These are phyloP conservation scores for Gryganskiella cystojenkinii DNA, from an alignment of 192 early-diverging fungal species.

Conservation along the genomic window DNA sequence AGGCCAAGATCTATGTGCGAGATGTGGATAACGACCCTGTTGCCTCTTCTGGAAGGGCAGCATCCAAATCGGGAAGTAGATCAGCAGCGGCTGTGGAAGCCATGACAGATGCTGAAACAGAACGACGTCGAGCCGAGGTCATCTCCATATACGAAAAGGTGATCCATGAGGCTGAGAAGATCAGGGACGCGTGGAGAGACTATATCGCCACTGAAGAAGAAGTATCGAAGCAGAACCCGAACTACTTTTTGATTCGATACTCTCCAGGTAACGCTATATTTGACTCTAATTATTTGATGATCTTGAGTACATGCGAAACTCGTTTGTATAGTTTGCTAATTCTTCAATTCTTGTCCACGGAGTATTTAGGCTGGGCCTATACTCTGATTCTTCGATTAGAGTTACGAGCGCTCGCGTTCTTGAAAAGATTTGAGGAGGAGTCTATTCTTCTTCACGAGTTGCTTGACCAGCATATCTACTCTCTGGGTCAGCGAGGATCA, in stretches of 20 bases:
- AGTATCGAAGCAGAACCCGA: slow-evolving; percentile 22
- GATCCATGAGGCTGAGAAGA: slow-evolving; percentile 35
- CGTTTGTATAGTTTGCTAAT: too few species aligned
- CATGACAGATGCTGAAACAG: slow-evolving; percentile 21
- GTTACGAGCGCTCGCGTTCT: slow-evolving; percentile 58
- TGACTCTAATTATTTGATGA: neutral
- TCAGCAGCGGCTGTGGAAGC: neutral
- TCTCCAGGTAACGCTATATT: slow-evolving; percentile 29
- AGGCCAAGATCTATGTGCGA: slow-evolving; percentile 28
- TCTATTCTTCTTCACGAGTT: slow-evolving; percentile 64
- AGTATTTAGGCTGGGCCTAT: slow-evolving; percentile 62
- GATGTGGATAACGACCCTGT: neutral
- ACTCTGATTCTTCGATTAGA: slow-evolving; percentile 68
- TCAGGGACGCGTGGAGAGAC: slow-evolving; percentile 29
- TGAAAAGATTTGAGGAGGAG: slow-evolving; percentile 67
- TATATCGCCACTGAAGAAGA: slow-evolving; percentile 29
- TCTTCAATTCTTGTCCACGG: neutral
- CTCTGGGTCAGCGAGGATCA: slow-evolving; percentile 62
- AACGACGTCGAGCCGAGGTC: slow-evolving; percentile 32
- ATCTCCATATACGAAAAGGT: slow-evolving; percentile 44
- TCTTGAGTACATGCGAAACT: too few species aligned
- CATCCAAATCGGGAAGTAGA: too few species aligned
- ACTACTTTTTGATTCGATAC: slow-evolving; percentile 37
- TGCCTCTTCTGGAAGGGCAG: too few species aligned
- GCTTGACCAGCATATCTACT: slow-evolving; percentile 66